Conservation (phyloP, 495 filamentous ascomycete species). For the Halenospora varia region DNA sequence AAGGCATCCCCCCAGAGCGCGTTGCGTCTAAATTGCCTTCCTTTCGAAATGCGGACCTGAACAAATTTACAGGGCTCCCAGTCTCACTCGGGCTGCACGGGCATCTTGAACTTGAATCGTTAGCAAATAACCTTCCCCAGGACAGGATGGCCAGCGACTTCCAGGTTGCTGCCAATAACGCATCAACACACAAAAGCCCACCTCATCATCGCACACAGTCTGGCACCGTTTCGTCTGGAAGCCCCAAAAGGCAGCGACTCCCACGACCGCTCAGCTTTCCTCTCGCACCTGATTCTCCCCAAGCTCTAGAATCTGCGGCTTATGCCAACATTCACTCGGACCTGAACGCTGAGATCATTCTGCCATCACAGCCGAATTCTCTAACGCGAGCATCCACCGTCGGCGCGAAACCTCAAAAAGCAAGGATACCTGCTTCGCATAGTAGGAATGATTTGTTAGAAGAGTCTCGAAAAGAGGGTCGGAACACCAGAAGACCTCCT, state of each 20-base stretch:
- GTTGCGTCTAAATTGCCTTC: neutral
- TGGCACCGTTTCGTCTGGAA: too few species aligned
- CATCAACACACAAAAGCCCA: neutral
- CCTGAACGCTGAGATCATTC: neutral
- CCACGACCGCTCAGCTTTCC: neutral
- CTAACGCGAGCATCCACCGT: too few species aligned
- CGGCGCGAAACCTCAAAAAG: neutral
- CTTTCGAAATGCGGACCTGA: slow-evolving; percentile 22
- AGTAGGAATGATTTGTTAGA: slow-evolving; percentile 5
- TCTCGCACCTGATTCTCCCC: too few species aligned
- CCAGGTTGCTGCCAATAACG: too few species aligned
- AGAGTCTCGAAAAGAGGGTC: slow-evolving; percentile 9
- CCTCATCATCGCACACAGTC: neutral
- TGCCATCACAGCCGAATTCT: neutral
- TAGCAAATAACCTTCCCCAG: too few species aligned
- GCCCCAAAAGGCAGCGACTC: neutral
- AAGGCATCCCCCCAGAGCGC: neutral
- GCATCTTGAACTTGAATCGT: too few species aligned
- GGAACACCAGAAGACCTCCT: slow-evolving; percentile 36
- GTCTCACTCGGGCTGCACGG: neutral
- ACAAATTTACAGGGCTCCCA: neutral
- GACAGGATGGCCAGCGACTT: too few species aligned
- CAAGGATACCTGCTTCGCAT: neutral
- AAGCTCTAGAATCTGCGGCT: too few species aligned
- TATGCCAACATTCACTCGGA: too few species aligned